Evolutionary conservation across 1,139 yeast genomes (phyloP).

Genomic region (Hyphopichia buzzinii): DNA sequence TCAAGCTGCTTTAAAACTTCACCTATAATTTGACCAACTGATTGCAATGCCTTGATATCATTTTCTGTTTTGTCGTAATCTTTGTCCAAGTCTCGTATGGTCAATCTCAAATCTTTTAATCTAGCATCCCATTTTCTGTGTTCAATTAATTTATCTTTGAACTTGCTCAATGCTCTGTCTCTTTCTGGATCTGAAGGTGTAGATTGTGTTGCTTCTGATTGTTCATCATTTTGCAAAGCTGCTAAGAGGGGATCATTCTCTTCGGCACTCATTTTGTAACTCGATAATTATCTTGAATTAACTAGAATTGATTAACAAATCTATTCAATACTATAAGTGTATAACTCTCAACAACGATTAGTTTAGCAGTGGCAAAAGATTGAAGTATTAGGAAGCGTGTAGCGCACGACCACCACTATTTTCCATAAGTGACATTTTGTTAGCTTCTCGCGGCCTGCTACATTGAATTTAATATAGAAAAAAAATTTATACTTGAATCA

Average conservation of each 20-base stretch:
- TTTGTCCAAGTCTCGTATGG: conserved; percentile 80
- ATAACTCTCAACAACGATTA: neutral
- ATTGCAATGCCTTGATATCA: conserved; percentile 94
- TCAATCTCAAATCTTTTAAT: conserved; percentile 77
- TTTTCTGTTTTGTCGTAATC: conserved; percentile 92
- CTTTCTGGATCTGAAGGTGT: conserved; percentile 67
- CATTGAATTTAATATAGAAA: too few species aligned
- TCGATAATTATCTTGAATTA: too few species aligned
- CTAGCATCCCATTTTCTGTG: conserved; percentile 96
- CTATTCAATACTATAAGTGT: neutral
- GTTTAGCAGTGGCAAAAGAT: conserved; percentile 8
- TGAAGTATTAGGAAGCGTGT: too few species aligned
- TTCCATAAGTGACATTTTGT: neutral
- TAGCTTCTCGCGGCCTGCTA: too few species aligned
- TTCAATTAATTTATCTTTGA: conserved; percentile 83
- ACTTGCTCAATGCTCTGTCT: conserved; percentile 72
- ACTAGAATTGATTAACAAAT: too few species aligned
- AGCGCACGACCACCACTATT: too few species aligned
- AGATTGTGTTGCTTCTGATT: conserved; percentile 13
- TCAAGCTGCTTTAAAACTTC: conserved; percentile 95
- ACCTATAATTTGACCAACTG: conserved; percentile 97
- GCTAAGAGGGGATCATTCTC: conserved; percentile 73
- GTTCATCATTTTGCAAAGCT: conserved; percentile 54
- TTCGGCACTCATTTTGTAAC: conserved; percentile 48
- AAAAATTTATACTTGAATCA: too few species aligned